Conservation (phyloP, 306 rosid species). For the Oxytropis ochrocephala region DNA sequence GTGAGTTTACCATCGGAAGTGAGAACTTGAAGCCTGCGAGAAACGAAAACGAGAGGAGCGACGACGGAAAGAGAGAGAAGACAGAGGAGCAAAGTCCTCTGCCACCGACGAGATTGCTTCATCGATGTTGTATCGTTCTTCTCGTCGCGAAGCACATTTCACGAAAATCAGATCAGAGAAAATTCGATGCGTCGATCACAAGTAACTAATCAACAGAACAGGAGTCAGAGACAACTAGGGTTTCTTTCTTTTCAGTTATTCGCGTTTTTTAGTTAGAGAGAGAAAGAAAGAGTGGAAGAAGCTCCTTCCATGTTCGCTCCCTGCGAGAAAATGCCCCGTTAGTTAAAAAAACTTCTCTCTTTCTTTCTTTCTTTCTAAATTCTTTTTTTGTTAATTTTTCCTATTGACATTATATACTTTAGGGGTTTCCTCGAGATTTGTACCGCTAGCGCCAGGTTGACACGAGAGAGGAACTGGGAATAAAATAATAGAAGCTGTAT, state of each 20-base stretch:
- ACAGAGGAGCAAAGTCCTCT: constrained; percentile 89
- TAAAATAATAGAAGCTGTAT: background rate
- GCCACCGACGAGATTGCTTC: constrained; percentile 69
- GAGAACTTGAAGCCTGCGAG: constrained; percentile 42
- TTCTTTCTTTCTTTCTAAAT: background rate
- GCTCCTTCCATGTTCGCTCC: constrained; percentile 58
- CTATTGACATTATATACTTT: background rate
- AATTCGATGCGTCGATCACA: constrained; percentile 46
- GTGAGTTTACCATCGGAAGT: constrained; percentile 37
- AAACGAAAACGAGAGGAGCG: constrained; percentile 71
- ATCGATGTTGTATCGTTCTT: constrained; percentile 43
- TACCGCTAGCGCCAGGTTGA: background rate
- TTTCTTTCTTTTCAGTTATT: constrained; percentile 27
- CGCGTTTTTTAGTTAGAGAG: constrained; percentile 26
- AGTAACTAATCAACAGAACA: background rate
- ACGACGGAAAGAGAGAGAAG: constrained; percentile 72
- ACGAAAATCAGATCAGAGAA: constrained; percentile 36
- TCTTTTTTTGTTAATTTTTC: background rate
- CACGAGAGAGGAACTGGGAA: background rate
- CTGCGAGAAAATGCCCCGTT: constrained; percentile 1
- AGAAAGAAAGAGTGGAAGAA: background rate
- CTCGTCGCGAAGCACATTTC: constrained; percentile 48
- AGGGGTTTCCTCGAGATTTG: constrained; percentile 11
- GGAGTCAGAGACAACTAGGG: constrained; percentile 30
- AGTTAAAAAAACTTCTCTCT: background rate